Evolutionary conservation across 2,329 filamentous ascomycete genomes (phyloP).

Genomic region (Fusarium mundagurra): DNA sequence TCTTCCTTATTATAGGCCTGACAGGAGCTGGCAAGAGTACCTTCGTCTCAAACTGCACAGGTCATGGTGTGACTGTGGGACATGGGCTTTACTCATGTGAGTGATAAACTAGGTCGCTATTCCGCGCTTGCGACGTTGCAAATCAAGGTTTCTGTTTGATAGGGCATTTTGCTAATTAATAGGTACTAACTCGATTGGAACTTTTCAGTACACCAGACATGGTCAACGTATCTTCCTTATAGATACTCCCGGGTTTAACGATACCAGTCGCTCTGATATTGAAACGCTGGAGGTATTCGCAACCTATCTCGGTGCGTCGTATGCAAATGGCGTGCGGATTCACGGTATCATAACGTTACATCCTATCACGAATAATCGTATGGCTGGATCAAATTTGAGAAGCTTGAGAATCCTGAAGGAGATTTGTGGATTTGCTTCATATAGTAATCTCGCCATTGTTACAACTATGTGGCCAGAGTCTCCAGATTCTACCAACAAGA

Average conservation of each 20-base stretch:
- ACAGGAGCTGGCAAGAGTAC: slow-evolving; percentile 23
- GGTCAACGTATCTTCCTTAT: slow-evolving; percentile 11
- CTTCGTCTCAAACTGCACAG: slow-evolving; percentile 6
- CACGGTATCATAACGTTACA: slow-evolving; percentile 13
- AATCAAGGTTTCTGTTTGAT: too few relatives aligned
- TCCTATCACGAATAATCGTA: slow-evolving; percentile 22
- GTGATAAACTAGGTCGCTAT: neutral
- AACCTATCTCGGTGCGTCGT: slow-evolving; percentile 14
- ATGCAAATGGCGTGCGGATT: slow-evolving; percentile 8
- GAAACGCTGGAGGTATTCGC: slow-evolving; percentile 16
- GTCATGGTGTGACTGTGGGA: neutral
- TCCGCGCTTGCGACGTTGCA: neutral
- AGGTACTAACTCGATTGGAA: slow-evolving; percentile 7
- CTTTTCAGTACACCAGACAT: neutral
- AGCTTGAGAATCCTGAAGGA: slow-evolving; percentile 8
- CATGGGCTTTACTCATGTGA: slow-evolving; percentile 17
- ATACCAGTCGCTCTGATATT: slow-evolving; percentile 12
- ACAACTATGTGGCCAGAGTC: slow-evolving; percentile 26
- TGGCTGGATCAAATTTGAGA: slow-evolving; percentile 5
- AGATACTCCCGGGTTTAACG: slow-evolving; percentile 24
- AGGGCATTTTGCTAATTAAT: neutral
- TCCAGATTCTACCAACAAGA: neutral
- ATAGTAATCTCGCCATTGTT: slow-evolving; percentile 3
- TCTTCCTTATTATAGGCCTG: slow-evolving; percentile 6
- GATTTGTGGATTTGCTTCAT: neutral